Evolutionary conservation across 2,329 filamentous ascomycete species (phyloP).

Genomic region (Aspergillus pseudoviridinutans): DNA sequence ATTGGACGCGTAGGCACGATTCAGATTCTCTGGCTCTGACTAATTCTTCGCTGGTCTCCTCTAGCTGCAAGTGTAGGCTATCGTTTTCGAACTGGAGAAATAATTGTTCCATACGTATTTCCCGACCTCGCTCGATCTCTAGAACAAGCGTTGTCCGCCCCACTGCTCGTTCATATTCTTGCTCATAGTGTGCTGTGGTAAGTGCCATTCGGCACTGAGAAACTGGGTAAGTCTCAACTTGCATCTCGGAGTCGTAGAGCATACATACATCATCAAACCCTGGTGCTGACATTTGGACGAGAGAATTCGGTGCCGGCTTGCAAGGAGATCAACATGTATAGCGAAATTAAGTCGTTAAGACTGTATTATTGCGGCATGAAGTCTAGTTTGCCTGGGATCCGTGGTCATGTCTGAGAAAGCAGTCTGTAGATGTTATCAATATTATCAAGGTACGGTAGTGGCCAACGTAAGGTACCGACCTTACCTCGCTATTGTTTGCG

Average conservation of each 20-base stretch:
- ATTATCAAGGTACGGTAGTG: too few relatives aligned
- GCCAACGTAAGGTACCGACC: too few relatives aligned
- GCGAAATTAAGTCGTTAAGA: neutral
- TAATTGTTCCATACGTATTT: conserved; percentile 64
- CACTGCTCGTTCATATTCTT: conserved; percentile 63
- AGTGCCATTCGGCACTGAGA: conserved; percentile 45
- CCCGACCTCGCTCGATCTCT: conserved; percentile 71
- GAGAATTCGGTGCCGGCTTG: conserved; percentile 5
- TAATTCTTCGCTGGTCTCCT: conserved; percentile 53
- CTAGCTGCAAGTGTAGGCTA: conserved; percentile 61
- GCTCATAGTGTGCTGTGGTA: conserved; percentile 57
- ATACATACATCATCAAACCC: conserved; percentile 24
- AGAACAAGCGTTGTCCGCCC: conserved; percentile 64
- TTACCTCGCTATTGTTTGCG: too few relatives aligned
- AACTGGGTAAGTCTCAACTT: conserved; percentile 5
- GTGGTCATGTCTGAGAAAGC: neutral
- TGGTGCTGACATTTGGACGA: conserved; percentile 4
- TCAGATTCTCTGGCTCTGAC: conserved; percentile 47
- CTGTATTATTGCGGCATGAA: neutral
- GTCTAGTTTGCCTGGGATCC: neutral
- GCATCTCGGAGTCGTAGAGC: neutral
- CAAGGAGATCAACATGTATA: neutral
- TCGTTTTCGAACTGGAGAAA: conserved; percentile 73
- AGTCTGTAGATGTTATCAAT: neutral
- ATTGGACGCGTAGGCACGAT: conserved; percentile 42